A percentile compares a stretch with the other conserved stretches of the same genome.
Conservation (phyloP, 176 grass and related monocot genomes). For the Zizania latifolia region DNA sequence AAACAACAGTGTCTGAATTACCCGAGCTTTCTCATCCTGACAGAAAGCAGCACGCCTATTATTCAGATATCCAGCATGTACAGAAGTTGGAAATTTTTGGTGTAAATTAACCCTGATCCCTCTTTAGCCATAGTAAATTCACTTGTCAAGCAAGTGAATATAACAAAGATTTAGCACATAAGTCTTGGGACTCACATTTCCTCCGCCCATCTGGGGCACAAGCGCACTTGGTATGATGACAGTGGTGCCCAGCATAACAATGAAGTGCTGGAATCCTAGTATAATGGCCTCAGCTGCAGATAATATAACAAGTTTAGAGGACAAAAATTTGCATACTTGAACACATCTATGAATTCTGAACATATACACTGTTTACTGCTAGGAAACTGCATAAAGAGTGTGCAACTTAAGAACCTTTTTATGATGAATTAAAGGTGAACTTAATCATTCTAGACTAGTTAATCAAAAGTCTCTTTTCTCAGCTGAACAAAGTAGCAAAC, state of each 20-base stretch:
- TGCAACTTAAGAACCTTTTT: not conserved
- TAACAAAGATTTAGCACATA: not conserved
- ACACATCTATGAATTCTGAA: not conserved
- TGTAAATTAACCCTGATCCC: not conserved
- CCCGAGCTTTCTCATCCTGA: conserved; percentile 83
- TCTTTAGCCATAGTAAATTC: not conserved
- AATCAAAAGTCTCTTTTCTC: not conserved
- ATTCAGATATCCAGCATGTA: not conserved
- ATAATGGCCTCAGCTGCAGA: conserved; percentile 83
- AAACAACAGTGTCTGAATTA: conserved; percentile 89
- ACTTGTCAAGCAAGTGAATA: not conserved
- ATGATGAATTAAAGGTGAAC: not conserved
- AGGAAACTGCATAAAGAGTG: not conserved
- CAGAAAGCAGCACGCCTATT: not conserved
- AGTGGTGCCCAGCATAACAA: conserved; percentile 90
- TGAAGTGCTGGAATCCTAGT: conserved; percentile 92
- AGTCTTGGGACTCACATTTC: conserved; percentile 53
- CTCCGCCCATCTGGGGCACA: conserved; percentile 96
- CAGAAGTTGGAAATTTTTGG: not conserved
- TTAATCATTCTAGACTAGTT: conserved; percentile 8
- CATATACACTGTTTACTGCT: not conserved
- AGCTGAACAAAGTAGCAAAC: not conserved
- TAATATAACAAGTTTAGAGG: not conserved
- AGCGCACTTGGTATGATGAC: conserved; percentile 95
- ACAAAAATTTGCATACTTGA: not conserved